phyloP scores from a whole-genome alignment of 2,329 filamentous ascomycete species.

The Cladosporium phlei region DNA sequence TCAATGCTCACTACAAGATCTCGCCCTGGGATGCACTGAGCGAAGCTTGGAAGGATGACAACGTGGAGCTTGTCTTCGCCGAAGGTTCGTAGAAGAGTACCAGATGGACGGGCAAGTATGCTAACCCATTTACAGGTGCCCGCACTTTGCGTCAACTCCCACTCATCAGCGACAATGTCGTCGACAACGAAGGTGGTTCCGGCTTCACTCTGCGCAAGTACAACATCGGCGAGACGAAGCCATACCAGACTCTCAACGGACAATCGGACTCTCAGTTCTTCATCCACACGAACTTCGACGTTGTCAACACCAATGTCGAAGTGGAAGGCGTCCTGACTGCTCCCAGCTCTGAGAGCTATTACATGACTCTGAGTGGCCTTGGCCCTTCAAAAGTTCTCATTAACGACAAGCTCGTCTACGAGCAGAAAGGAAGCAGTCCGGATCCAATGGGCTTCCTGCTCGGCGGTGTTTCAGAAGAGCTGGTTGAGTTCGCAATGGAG shows the following conservation, averaged over 20 bases:
- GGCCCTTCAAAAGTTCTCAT: slow-evolving; percentile 7
- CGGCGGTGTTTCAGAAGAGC: neutral
- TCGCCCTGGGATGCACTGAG: slow-evolving; percentile 2
- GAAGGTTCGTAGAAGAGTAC: neutral
- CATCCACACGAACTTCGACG: neutral
- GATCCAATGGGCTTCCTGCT: slow-evolving; percentile 6
- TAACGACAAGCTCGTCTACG: neutral
- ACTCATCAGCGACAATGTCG: neutral
- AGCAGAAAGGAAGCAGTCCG: neutral
- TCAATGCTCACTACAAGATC: neutral
- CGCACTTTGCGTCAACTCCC: slow-evolving; percentile 3
- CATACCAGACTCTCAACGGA: neutral
- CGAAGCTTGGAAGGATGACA: neutral
- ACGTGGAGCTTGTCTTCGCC: slow-evolving; percentile 5
- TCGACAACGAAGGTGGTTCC: slow-evolving; percentile 3
- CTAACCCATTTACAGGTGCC: neutral
- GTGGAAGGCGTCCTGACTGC: slow-evolving; percentile 1
- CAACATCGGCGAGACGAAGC: neutral
- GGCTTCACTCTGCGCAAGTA: slow-evolving; percentile 10
- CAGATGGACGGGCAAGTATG: neutral
- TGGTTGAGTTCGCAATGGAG: neutral
- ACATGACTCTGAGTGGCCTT: neutral
- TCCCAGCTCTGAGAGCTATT: neutral
- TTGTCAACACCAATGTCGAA: slow-evolving; percentile 1
- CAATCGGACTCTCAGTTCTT: neutral